These are phyloP conservation scores for Ormosia emarginata DNA, from an alignment of 306 rosid genomes.

Conservation along the genomic window DNA sequence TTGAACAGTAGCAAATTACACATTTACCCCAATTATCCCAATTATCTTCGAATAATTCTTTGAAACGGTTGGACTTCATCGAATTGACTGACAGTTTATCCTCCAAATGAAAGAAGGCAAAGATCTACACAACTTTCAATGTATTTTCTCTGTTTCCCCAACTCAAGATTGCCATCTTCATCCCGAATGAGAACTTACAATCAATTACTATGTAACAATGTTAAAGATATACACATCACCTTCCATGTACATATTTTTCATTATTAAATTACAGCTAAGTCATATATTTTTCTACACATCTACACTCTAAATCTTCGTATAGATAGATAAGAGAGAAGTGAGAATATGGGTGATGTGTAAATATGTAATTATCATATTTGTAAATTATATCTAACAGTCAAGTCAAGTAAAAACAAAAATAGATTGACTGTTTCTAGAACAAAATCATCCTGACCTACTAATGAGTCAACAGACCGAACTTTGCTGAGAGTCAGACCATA, in stretches of 20 bases:
- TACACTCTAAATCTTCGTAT: no score
- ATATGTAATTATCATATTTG: no score
- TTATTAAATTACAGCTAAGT: no score
- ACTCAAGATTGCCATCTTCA: not conserved
- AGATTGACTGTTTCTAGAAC: not conserved
- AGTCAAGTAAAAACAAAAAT: not conserved
- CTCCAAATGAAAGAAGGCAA: not conserved
- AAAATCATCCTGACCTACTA: conserved; percentile 10
- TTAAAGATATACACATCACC: no score
- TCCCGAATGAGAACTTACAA: not conserved
- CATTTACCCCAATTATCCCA: no score
- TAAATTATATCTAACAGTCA: conserved; percentile 3
- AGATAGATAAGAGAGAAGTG: no score
- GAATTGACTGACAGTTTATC: not conserved
- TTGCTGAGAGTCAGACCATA: conserved; percentile 75
- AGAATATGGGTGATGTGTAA: no score
- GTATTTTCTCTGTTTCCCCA: not conserved
- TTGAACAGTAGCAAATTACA: no score
- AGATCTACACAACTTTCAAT: not conserved
- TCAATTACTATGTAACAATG: not conserved
- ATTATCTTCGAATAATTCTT: not conserved
- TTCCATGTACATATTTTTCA: no score
- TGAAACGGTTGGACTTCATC: not conserved
- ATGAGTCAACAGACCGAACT: conserved; percentile 19
- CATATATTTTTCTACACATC: no score